Evolutionary conservation across 2,329 filamentous ascomycete genomes (phyloP), one percentile per base, ranked within the genome.

Genomic region (Gaeumannomyces tritici): DNA sequence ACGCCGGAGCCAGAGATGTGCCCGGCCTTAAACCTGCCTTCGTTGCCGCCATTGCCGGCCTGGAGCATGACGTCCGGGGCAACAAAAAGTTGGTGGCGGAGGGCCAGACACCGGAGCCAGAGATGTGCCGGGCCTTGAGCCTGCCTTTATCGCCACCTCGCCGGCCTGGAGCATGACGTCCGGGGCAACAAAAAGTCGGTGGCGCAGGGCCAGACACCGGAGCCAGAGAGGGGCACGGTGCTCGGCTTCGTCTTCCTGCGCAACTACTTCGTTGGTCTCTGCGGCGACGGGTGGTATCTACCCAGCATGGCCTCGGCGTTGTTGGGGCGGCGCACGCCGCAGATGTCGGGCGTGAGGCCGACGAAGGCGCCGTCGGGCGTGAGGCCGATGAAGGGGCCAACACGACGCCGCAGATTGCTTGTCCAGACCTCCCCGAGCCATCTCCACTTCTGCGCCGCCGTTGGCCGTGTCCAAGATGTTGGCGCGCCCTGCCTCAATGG

Each of bases 61-160:
- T 64, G 8, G 68, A 66, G 4, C 65, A 71, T 6, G 64, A 76
- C 5, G 62, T 70, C 1, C 4, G 67, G 68, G 2, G 73, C 71
- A 26, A 13, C 24, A 58, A 51, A 2, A 8, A 27, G 24, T 2
- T 18, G 15, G 21, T 24, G 47, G 21, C 29, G 5, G 64, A 62
- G 21, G 78, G 42, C 8, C 67, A 70, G 1, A 62, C 62, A 64
- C 29, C 61, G 12, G 59, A 47, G 57, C 71, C 76, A 26, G 42
- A 67, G 0, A 62, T 67, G 15, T 77, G 79, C 60, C 61, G 55
- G 0, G 61, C 57, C 0, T 64, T 73, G 1, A 63, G 68, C 13
- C 71, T 80, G 42, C 81, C 0, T 83, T 83, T 61, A 66, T 83
- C n/a, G 80, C 83, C 0, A 80, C 79, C 0, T 77, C 0, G 63